These are phyloP conservation scores for Fallopia convolvulus DNA, from an alignment of 148 eudicot species.

Conservation along the genomic window DNA sequence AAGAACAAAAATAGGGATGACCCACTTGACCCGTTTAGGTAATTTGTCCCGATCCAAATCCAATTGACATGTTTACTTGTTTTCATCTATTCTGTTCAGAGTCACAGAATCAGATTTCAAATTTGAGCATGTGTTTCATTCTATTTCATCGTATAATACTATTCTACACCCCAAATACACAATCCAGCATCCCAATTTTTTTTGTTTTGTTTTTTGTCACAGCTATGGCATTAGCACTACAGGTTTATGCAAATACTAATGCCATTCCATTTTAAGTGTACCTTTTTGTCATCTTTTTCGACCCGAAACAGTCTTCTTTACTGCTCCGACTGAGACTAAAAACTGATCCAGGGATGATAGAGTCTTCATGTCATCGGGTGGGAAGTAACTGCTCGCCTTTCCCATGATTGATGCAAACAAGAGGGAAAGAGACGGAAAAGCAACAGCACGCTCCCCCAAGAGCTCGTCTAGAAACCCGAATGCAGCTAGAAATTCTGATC, in stretches of 20 bases:
- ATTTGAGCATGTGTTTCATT: neutral
- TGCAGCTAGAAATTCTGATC: conserved; percentile 85
- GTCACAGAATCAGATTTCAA: neutral
- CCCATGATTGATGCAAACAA: conserved; percentile 81
- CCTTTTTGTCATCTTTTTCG: conserved; percentile 41
- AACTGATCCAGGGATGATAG: conserved; percentile 88
- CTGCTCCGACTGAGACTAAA: conserved; percentile 90
- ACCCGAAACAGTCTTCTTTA: conserved; percentile 93
- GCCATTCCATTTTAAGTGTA: neutral
- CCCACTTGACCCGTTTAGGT: too few species aligned
- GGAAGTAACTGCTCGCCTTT: conserved; percentile 86
- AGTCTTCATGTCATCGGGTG: conserved; percentile 97
- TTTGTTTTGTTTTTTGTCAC: neutral
- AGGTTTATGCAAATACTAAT: neutral
- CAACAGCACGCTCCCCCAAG: conserved; percentile 62
- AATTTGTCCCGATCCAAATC: too few species aligned
- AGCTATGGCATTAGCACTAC: neutral
- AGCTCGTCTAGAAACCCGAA: conserved; percentile 89
- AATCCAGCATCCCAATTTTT: neutral
- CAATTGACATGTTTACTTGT: neutral
- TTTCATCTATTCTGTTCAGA: neutral
- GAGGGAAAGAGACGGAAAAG: conserved; percentile 71
- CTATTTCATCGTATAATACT: neutral
- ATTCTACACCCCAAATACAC: neutral
- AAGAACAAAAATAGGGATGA: too few species aligned